A percentile compares a stretch with the other conserved stretches of the same genome.
These are phyloP conservation scores for Triangularia verruculosa DNA, from an alignment of 2,329 filamentous ascomycete species.

Conservation along the genomic window DNA sequence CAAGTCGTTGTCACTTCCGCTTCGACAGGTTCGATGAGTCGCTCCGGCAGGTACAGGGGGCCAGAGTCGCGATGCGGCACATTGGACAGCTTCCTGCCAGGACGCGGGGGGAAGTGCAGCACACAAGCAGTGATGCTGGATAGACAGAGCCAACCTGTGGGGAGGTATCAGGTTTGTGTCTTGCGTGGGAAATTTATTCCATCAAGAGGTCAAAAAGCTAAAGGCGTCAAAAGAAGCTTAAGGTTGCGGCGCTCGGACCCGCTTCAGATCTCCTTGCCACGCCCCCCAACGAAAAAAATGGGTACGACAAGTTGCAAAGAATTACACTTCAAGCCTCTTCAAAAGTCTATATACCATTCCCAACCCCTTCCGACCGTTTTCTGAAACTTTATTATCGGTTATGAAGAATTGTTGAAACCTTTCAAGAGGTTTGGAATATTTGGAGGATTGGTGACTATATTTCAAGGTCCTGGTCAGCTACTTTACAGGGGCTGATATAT, in stretches of 20 bases:
- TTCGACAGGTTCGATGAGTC: neutral
- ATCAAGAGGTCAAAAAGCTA: conserved; percentile 2
- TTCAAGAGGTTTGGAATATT: too few relatives aligned
- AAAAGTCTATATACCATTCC: too few relatives aligned
- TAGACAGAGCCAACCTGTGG: neutral
- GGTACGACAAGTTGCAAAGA: too few relatives aligned
- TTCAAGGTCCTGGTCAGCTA: too few relatives aligned
- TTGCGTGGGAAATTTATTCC: conserved; percentile 20
- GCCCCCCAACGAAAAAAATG: too few relatives aligned
- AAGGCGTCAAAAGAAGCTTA: conserved; percentile 4
- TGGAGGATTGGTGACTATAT: too few relatives aligned
- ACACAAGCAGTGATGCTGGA: neutral
- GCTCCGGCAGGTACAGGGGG: neutral
- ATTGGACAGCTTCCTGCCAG: conserved; percentile 8
- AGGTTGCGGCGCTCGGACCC: conserved; percentile 3
- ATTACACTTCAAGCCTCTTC: too few relatives aligned
- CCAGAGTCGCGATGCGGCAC: neutral
- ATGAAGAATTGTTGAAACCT: too few relatives aligned
- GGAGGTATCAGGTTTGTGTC: neutral
- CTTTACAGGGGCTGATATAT: too few relatives aligned
- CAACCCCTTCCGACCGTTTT: too few relatives aligned
- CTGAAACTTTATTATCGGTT: too few relatives aligned
- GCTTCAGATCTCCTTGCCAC: neutral
- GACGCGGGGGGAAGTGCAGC: neutral
- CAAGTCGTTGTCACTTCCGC: neutral